Evolutionary conservation across 2,329 filamentous ascomycete genomes (phyloP).

Genomic region (Colletotrichum camelliae): DNA sequence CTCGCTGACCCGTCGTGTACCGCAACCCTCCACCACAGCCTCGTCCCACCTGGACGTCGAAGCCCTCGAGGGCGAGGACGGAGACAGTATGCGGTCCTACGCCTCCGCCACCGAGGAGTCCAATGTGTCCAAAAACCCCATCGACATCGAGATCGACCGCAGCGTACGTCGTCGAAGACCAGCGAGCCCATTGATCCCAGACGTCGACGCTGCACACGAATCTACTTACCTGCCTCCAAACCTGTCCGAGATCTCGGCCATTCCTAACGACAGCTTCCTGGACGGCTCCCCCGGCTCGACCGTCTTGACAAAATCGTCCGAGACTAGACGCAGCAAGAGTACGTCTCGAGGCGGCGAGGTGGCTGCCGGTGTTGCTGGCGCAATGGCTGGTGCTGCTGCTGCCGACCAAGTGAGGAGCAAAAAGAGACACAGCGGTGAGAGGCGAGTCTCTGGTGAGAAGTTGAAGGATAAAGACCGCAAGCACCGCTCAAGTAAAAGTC

Average conservation of each 20-base stretch:
- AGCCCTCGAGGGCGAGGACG: slow-evolving; percentile 61
- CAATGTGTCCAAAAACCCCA: slow-evolving; percentile 75
- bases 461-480: slow-evolving; percentile 56
- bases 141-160: slow-evolving; percentile 85
- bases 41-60: slow-evolving; percentile 47
- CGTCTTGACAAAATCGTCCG: slow-evolving; percentile 34
- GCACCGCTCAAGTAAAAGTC: slow-evolving; percentile 52
- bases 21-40: slow-evolving; percentile 50
- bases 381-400: slow-evolving; percentile 41
- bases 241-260: slow-evolving; percentile 86
- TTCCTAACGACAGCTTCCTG: slow-evolving; percentile 66
- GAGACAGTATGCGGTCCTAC: slow-evolving; percentile 73
- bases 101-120: slow-evolving; percentile 82
- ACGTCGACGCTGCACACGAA: slow-evolving; percentile 55
- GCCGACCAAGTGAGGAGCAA: slow-evolving; percentile 50
- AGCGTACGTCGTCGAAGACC: slow-evolving; percentile 59
- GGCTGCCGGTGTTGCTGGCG: slow-evolving; percentile 41
- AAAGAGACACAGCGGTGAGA: slow-evolving; percentile 48
- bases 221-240: slow-evolving; percentile 68
- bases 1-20: slow-evolving; percentile 59
- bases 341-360: slow-evolving; percentile 44
- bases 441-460: slow-evolving; percentile 41
- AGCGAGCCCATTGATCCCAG: slow-evolving; percentile 72
- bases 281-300: slow-evolving; percentile 51
- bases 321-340: slow-evolving; percentile 46